phyloP scores from a whole-genome alignment of 805 yeast species.

The Ogataea nitratoaversa region DNA sequence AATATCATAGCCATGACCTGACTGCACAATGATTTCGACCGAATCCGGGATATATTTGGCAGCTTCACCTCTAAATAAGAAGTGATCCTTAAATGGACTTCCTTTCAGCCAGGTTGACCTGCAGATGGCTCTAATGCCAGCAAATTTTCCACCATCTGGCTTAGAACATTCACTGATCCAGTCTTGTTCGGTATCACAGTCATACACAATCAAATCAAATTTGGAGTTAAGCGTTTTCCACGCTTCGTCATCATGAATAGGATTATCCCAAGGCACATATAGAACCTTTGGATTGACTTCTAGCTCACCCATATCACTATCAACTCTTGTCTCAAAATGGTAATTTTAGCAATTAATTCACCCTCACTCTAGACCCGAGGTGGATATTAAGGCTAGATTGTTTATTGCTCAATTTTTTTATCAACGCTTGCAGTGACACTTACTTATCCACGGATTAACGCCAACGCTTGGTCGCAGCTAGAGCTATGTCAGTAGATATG shows the following conservation, averaged over 20 bases:
- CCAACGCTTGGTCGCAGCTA: too few species aligned
- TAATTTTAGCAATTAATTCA: too few species aligned
- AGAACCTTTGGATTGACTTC: conserved; percentile 29
- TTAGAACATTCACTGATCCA: conserved; percentile 32
- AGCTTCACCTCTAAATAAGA: conserved; percentile 30
- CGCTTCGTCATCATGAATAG: conserved; percentile 34
- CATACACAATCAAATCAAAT: conserved; percentile 32
- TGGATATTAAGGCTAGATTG: too few species aligned
- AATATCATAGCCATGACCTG: conserved; percentile 39
- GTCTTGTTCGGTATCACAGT: conserved; percentile 32
- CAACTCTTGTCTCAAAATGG: neutral
- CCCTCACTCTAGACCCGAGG: too few species aligned
- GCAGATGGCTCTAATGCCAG: conserved; percentile 34
- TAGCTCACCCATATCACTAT: neutral
- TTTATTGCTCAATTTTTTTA: too few species aligned
- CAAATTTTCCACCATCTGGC: conserved; percentile 35
- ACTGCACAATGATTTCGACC: conserved; percentile 33
- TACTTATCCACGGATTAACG: too few species aligned
- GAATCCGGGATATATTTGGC: conserved; percentile 31
- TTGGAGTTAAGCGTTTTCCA: conserved; percentile 35
- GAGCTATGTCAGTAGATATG: too few species aligned
- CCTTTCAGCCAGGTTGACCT: conserved; percentile 38
- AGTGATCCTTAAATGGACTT: conserved; percentile 35
- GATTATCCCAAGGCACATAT: conserved; percentile 35
- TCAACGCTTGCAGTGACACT: too few species aligned